phyloP scores from a whole-genome alignment of 2,329 filamentous ascomycete genomes.

The Endocalyx cinctus region DNA sequence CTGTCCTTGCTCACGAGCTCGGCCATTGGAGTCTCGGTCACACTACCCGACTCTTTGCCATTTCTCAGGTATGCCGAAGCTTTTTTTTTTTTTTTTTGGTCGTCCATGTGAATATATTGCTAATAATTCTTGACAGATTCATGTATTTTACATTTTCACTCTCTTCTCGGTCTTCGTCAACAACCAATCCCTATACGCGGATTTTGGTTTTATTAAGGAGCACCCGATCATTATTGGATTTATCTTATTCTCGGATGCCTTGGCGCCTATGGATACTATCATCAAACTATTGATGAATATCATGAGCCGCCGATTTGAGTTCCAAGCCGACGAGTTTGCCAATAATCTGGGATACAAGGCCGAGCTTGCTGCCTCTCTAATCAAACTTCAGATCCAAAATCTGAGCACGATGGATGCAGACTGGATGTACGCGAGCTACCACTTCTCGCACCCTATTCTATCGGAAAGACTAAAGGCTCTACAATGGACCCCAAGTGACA shows the following conservation, averaged over 20 bases:
- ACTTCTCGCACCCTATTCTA: conserved; percentile 96
- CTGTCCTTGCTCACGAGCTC: conserved; percentile 90
- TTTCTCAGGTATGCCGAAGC: conserved; percentile 73
- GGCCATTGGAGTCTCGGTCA: conserved; percentile 97
- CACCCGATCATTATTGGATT: conserved; percentile 95
- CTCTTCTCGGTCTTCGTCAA: conserved; percentile 97
- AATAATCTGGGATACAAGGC: conserved; percentile 75
- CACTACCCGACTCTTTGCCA: conserved; percentile 84
- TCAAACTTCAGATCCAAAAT: conserved; percentile 98
- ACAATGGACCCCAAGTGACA: conserved; percentile 71
- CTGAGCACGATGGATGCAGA: conserved; percentile 98
- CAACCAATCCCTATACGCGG: conserved; percentile 83
- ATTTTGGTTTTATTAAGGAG: conserved; percentile 81
- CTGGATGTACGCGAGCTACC: conserved; percentile 97
- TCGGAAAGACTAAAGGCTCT: conserved; percentile 89
- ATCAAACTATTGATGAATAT: conserved; percentile 96
- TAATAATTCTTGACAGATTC: conserved; percentile 56
- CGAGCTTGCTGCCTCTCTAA: conserved; percentile 80
- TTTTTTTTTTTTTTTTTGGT: neutral
- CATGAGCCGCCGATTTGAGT: conserved; percentile 90
- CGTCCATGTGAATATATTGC: conserved; percentile 3
- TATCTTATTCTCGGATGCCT: conserved; percentile 93
- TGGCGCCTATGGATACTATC: conserved; percentile 89
- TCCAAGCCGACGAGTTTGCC: conserved; percentile 91
- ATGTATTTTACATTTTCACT: conserved; percentile 94